Evolutionary conservation across 2,329 filamentous ascomycete genomes (phyloP).

Genomic region (Diaporthe helianthi): DNA sequence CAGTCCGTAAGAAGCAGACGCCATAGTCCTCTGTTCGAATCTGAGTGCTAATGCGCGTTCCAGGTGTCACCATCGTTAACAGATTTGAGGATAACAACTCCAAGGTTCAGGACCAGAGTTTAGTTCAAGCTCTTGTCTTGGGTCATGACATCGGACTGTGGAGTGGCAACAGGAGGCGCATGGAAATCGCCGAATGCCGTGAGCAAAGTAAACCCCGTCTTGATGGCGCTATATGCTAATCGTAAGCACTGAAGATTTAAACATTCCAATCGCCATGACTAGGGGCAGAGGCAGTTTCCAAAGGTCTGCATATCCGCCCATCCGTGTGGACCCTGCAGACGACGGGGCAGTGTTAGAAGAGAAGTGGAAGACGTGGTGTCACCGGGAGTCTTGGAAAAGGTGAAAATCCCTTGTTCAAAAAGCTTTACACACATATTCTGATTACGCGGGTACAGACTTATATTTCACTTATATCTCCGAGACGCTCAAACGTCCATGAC

Average conservation of each 20-base stretch:
- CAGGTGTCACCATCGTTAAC: slow-evolving; percentile 44
- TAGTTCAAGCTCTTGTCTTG: slow-evolving; percentile 57
- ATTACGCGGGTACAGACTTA: slow-evolving; percentile 53
- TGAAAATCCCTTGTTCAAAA: slow-evolving; percentile 37
- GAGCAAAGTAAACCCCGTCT: slow-evolving; percentile 34
- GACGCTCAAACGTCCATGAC: slow-evolving; percentile 74
- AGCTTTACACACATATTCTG: background rate
- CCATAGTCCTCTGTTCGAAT: background rate
- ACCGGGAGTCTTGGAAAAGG: slow-evolving; percentile 72
- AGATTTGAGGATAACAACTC: slow-evolving; percentile 58
- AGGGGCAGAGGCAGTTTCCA: slow-evolving; percentile 65
- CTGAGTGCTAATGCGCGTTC: slow-evolving; percentile 25
- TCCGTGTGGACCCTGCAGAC: slow-evolving; percentile 61
- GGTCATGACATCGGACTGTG: slow-evolving; percentile 59
- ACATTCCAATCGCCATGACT: slow-evolving; percentile 52
- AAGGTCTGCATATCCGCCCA: slow-evolving; percentile 58
- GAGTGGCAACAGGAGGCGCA: slow-evolving; percentile 62
- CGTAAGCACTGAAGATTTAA: slow-evolving; percentile 35
- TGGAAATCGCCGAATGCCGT: slow-evolving; percentile 64
- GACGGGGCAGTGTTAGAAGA: slow-evolving; percentile 62
- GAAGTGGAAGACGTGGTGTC: slow-evolving; percentile 72
- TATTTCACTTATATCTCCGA: slow-evolving; percentile 69
- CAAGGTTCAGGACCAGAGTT: slow-evolving; percentile 53
- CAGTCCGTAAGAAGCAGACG: slow-evolving; percentile 50
- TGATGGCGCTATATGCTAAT: background rate